Percentiles rank a stretch among this genome's conserved stretches.
These are phyloP conservation scores for Rhynchospora breviuscula DNA, from an alignment of 176 grass and related monocot genomes.

Conservation along the genomic window DNA sequence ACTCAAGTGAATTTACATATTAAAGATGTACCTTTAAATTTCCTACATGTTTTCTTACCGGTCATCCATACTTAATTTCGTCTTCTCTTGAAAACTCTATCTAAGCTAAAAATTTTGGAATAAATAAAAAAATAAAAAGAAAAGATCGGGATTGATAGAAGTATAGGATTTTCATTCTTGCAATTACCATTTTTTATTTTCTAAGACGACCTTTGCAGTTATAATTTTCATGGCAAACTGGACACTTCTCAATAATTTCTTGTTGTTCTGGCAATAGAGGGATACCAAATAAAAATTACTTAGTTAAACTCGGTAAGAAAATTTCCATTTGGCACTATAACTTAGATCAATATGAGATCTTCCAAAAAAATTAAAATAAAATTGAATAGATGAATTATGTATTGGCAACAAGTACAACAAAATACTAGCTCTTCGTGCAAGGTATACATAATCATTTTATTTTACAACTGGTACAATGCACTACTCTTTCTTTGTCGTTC, in stretches of 20 bases:
- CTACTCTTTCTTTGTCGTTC: slow-evolving; percentile 47
- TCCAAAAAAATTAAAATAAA: background rate
- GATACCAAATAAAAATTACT: slow-evolving; percentile 3
- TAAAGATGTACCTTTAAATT: too few relatives aligned
- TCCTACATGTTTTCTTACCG: too few relatives aligned
- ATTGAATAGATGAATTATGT: background rate
- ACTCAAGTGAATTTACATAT: too few relatives aligned
- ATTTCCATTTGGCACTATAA: background rate
- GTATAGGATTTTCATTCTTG: background rate
- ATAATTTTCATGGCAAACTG: slow-evolving; percentile 1
- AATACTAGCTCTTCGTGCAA: slow-evolving; percentile 58
- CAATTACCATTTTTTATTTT: background rate
- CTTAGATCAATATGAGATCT: background rate
- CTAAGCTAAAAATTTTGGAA: slow-evolving; percentile 14
- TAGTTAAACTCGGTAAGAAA: background rate
- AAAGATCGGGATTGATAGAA: background rate
- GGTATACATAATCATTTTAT: slow-evolving; percentile 45
- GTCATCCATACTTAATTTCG: slow-evolving; percentile 24
- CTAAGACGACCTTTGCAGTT: slow-evolving; percentile 19
- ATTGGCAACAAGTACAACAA: background rate
- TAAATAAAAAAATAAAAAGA: background rate
- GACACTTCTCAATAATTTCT: slow-evolving; percentile 20
- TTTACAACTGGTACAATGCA: slow-evolving; percentile 37
- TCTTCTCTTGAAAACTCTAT: slow-evolving; percentile 14
- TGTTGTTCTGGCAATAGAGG: slow-evolving; percentile 11